A percentile compares a stretch with the other conserved stretches of the same genome.
These are phyloP conservation scores for Erodium maritimum DNA, from an alignment of 345 rosid species.

Conservation along the genomic window DNA sequence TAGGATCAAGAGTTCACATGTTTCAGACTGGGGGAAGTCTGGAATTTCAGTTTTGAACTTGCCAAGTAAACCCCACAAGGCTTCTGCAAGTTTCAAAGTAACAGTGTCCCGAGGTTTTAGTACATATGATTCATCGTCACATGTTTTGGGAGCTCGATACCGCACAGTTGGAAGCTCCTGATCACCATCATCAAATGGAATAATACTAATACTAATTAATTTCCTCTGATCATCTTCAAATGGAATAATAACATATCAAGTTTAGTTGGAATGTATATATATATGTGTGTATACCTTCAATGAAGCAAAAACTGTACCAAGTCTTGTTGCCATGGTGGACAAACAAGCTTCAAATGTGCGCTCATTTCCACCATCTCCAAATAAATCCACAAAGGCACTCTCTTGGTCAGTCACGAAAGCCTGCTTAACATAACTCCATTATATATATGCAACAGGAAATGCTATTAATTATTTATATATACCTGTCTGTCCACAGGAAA, in stretches of 20 bases:
- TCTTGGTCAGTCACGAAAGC: conserved; percentile 89
- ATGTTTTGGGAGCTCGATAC: conserved; percentile 42
- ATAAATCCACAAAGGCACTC: conserved; percentile 54
- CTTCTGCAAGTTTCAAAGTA: conserved; percentile 67
- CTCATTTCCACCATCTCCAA: conserved; percentile 45
- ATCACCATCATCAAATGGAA: neutral
- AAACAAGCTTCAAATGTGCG: conserved; percentile 52
- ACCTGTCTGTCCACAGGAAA: conserved; percentile 90
- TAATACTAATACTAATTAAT: neutral
- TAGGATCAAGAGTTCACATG: conserved; percentile 79
- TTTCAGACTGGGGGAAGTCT: conserved; percentile 71
- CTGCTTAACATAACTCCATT: conserved; percentile 25
- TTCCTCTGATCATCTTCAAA: neutral
- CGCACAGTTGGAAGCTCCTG: conserved; percentile 83
- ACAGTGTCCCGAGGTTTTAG: conserved; percentile 38
- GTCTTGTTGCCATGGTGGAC: conserved; percentile 70
- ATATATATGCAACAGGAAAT: neutral
- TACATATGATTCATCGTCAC: conserved; percentile 15
- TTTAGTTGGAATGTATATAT: too few species aligned
- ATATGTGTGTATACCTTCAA: conserved; percentile 60
- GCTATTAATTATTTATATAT: neutral
- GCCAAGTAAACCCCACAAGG: conserved; percentile 40
- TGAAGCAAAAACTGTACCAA: conserved; percentile 90
- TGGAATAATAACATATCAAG: too few species aligned
- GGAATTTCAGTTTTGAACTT: conserved; percentile 66